Percentiles rank a stretch among this genome's conserved stretches.
Conservation (phyloP, 176 grass and related monocot species). For the Rhynchospora pubera region DNA sequence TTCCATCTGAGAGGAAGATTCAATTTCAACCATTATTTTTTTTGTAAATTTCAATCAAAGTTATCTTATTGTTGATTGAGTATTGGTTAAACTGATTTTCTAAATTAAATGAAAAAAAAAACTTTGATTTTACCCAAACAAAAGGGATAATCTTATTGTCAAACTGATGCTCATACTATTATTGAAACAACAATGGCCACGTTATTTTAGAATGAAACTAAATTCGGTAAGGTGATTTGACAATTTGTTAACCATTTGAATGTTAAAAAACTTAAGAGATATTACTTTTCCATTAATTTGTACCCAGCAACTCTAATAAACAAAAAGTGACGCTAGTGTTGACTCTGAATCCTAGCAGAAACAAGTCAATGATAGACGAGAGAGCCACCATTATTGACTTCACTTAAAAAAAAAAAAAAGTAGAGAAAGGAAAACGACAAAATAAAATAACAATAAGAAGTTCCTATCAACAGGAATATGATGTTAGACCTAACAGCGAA, state of each 20-base stretch:
- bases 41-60: neutral
- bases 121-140: neutral
- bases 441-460: neutral
- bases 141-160: neutral
- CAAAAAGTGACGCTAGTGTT: neutral
- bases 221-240: neutral
- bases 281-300: neutral
- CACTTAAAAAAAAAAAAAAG: neutral
- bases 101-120: neutral
- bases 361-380: slow-evolving; percentile 12
- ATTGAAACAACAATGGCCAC: too few species aligned
- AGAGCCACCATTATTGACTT: neutral
- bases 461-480: slow-evolving; percentile 3
- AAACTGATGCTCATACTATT: neutral
- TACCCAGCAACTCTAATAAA: neutral
- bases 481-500: slow-evolving; percentile 15
- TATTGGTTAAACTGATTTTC: neutral
- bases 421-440: too few species aligned
- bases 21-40: neutral
- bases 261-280: neutral
- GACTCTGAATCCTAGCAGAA: neutral
- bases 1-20: neutral
- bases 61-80: neutral
- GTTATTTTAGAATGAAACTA: neutral
- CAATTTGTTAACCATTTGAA: neutral